Base-by-base conservation (phyloP, 2,329 filamentous ascomycete genomes). In the Alternaria burnsii region DNA sequence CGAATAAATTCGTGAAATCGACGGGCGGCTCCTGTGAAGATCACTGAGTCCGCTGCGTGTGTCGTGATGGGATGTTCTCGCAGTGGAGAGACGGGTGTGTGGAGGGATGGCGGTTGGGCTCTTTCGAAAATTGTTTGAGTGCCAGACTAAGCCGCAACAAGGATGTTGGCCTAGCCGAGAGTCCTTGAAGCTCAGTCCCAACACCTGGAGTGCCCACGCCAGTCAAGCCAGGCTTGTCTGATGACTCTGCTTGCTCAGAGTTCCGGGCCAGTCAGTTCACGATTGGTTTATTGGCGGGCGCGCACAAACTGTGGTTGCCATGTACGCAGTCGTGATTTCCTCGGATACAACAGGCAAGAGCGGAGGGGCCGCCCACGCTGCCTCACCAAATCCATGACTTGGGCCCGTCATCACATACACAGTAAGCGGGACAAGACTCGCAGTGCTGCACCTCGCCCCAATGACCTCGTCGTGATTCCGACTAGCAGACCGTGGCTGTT, bases 1-100 rank as follows among this genome's bases (percentile, higher is more conserved):
- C 74, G 75, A 61, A 58, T 73, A 63, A 56, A 65, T 69, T 72
- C 76, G 73, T 74, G 77, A 79, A 78, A 75, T 75, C 67, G 52
- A 72, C 74, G 50, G 74, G 76, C 74, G 76, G 68, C 75, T 75
- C 72, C 59, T 63, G 69, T 71, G 66, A 69, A 57, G 43, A 56
- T 52, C 58, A 60, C 58, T 41, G 58, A 71, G 72, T 62, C 71
- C 72, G 73, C 73, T 76, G 73, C 71, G 67, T 63, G 66, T 59
- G 68, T 68, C 58, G 51, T 66, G 65, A 65, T 68, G 67, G 65
- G 65, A 76, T 69, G 76, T 76, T 60, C 58, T 60, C 75, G 70
- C 68, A 71, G 75, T 75, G 74, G 74, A 74, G 71, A 75, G 67
- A 71, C 69, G 67, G 55, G 42, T 59, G 62, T 56, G 57, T 59